Base-by-base conservation (phyloP, 148 eudicot genomes). In the Hydrangea macrophylla region DNA sequence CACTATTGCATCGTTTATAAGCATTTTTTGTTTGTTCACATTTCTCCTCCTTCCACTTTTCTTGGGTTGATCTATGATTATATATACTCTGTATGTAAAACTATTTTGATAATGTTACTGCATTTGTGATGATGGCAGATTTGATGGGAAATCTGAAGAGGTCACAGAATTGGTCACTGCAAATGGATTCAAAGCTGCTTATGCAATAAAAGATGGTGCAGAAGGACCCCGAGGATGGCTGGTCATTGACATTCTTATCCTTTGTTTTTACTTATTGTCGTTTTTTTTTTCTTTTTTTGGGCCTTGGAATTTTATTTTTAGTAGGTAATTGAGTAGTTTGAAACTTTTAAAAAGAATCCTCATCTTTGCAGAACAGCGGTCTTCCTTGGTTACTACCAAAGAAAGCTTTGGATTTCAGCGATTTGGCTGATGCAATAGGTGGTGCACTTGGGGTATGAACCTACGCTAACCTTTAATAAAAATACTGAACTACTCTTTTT, bases 161-260 rank as follows among this genome's bases (percentile, higher is more conserved):
- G 94, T 92, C 3, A 96, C 99, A 7, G 97, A 94, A 79, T 77
- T 90, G 70, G 93, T 85, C 42, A 89, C 93, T 55, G 82, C 91
- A 55, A 94, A 94, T 68, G 96, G 99, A 68, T 94, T 85, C 77
- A 90, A 90, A 82, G 85, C 96, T 45, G 99, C 97, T 48, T 94
- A 85, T 72, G 99, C 96, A 42, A 85, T 90, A 62, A 88, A 88
- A 89, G 99, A 94, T 66, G 99, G 99, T 68, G 97, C 99, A 55
- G 99, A 91, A 84, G 99, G 99, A 65, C 70, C 89, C 60, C 80
- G 88, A 9, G 99, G 99, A 78, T 94, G 99, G 99, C 70, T 71
- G 91, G 99, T 94, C 62, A 66, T 69, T 76, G 13, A 73, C 40
- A 33, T 71, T 54, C 55, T 64, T 40, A n/a, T 71, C 68, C 55